These are phyloP conservation scores for Discostella stelligera DNA, from an alignment of 352 stramenopile species.

Conservation along the genomic window DNA sequence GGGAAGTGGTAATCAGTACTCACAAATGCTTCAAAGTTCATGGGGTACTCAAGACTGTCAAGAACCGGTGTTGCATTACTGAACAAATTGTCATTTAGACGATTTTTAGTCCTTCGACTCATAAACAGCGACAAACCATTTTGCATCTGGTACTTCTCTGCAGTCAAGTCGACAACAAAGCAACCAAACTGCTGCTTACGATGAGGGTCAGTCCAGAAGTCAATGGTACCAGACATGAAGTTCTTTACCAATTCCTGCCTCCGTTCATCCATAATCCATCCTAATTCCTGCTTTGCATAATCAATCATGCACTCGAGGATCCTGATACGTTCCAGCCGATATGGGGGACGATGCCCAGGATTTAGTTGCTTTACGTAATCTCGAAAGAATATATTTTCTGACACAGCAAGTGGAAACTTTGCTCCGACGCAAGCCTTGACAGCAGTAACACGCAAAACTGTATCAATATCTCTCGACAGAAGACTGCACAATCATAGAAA, in stretches of 20 bases:
- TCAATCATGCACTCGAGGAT: conserved; percentile 21
- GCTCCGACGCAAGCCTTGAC: conserved; percentile 8
- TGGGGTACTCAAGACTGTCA: conserved; percentile 16
- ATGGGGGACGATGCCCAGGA: conserved; percentile 8
- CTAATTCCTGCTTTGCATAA: conserved; percentile 16
- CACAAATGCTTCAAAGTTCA: conserved; percentile 27
- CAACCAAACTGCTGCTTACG: conserved; percentile 14
- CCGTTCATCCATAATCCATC: conserved; percentile 9
- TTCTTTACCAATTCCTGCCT: neutral
- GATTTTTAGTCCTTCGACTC: conserved; percentile 17
- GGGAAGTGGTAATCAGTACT: conserved; percentile 5
- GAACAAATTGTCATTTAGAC: neutral
- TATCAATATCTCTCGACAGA: conserved; percentile 15
- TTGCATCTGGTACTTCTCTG: conserved; percentile 10
- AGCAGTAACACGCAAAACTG: conserved; percentile 7
- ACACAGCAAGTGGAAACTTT: conserved; percentile 20
- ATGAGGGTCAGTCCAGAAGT: conserved; percentile 28
- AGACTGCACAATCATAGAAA: neutral
- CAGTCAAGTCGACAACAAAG: conserved; percentile 21
- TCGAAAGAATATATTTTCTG: conserved; percentile 12
- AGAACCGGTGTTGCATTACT: neutral
- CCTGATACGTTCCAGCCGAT: conserved; percentile 15
- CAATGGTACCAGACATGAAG: conserved; percentile 14
- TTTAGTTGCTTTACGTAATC: conserved; percentile 14
- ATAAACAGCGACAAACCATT: conserved; percentile 17